Evolutionary conservation across 2,329 filamentous ascomycete species (phyloP), one percentile per base, ranked within the genome.

Genomic region (Aspergillus floridensis): DNA sequence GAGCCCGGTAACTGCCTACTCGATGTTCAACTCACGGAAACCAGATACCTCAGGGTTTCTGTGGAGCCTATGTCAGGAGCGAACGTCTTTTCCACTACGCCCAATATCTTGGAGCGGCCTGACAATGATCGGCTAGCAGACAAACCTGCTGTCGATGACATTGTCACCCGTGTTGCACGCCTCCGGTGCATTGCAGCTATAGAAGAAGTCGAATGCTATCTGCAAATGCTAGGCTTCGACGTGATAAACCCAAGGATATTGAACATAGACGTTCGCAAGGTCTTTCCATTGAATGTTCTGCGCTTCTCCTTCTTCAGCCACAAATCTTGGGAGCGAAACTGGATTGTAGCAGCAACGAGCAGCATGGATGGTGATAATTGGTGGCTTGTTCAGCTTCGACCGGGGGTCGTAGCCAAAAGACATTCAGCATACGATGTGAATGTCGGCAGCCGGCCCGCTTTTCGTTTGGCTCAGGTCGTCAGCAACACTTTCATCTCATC

Each of bases 41-140:
- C 82, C 26, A 82, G 86, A 57, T 78, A 81, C 41, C 76, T 89
- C 35, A 84, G 80, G 5, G 74, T 96, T 29, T 82, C 84, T 19
- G 81, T 97, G 50, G 91, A 96, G 65, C 86, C 89, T 0, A 86
- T 90, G 26, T 92, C 90, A 0, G 95, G 95, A n/a, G 77, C 82
- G 11, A 88, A 92, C 62, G 85, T 87, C 10, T 75, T 96, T 41
- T 84, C 86, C 59, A 90, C 92, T 14, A 83, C 84, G 53, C 84
- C 85, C 2, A 81, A 79, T 59, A 76, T 82, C 49, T 80, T 83
- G 4, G 77, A 80, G 8, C 80, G 85, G 21, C 81, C 82, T 19
- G 91, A 96, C 69, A 78, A 77, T 32, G 84, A 83, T 35, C 79
- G 96, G 57, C 93, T 91, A 61, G 77, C 80, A 16, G 70, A 73